Evolutionary conservation across 352 stramenopile species (phyloP), one percentile per base, ranked within the genome.

Genomic region (Discostella stelligera): DNA sequence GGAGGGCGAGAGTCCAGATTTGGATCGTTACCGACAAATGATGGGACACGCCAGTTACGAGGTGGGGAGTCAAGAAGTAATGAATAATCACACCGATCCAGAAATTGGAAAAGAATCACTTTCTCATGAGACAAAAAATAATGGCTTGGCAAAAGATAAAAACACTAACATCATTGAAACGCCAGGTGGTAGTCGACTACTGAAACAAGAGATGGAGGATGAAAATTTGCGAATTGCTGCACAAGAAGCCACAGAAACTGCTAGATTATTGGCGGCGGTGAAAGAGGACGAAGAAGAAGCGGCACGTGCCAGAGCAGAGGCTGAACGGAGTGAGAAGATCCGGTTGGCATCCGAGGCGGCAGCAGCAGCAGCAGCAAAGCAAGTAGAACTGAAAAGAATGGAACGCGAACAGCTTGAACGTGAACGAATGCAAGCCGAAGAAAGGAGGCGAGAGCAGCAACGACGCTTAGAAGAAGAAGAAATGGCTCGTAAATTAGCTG

Each of bases 381-480:
- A 10, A 44, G 37, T 10, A 20, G 21, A 68, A 16, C n/a, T n/a
- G 13, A 21, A 59, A 21, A 41, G 16, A 23, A 10, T 25, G 0
- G 46, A 68, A 53, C 25, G 10, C 32, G 60, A 50, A 3, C 6
- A 54, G 16, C 6, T 52, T 21, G 60, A 68, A 39, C 60, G 60
- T 44, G 39, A 68, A 4, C 21, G 60, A 68, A 13, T 68, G 4
- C 6, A 9, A 18, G 2, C 11, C 13, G 59, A 69, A 69, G n/a
- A 52, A 61, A 52, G 27, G 50, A 39, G 27, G 44, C 49, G 37
- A 10, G 18, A 41, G 16, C 30, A 67, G 37, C 13, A 55, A 18
- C n/a, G 32, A 41, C 9, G 39, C 2, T 8, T 9, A 25, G 25
- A 54, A 46, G 16, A 50, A 59, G 39, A 66, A 48, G 39, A 16